Percentiles rank a stretch among this genome's conserved stretches.
Evolutionary conservation across 2,329 filamentous ascomycete species (phyloP).

Genomic region (Tolypocladium capitatum): DNA sequence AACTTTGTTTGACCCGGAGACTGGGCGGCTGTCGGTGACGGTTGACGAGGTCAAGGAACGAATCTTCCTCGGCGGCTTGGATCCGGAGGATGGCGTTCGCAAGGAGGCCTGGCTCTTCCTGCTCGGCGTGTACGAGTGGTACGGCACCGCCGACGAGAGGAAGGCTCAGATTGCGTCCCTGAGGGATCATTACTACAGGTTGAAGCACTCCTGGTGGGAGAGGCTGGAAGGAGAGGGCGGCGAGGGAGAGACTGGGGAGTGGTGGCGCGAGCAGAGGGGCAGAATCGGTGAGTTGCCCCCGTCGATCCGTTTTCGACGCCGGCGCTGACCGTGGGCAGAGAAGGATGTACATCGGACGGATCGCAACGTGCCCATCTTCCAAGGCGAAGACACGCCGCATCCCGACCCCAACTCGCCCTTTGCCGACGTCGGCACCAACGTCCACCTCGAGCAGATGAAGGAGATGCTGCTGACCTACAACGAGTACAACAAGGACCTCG

Average conservation of each 20-base stretch:
- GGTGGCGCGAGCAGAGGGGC: slow-evolving; percentile 90
- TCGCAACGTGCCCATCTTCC: slow-evolving; percentile 86
- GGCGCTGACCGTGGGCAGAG: slow-evolving; percentile 42
- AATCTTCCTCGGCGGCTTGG: slow-evolving; percentile 89
- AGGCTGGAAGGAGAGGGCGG: slow-evolving; percentile 71
- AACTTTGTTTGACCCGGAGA: slow-evolving; percentile 67
- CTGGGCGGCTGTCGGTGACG: slow-evolving; percentile 65
- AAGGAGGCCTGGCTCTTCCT: slow-evolving; percentile 97
- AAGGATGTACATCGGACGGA: slow-evolving; percentile 98
- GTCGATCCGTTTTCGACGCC: neutral
- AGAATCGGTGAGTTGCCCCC: slow-evolving; percentile 67
- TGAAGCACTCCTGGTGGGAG: slow-evolving; percentile 97
- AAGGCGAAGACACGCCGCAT: slow-evolving; percentile 90
- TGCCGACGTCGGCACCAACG: slow-evolving; percentile 83
- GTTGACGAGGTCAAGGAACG: slow-evolving; percentile 90
- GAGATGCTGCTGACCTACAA: slow-evolving; percentile 98
- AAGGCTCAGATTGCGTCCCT: slow-evolving; percentile 72
- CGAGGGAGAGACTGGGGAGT: slow-evolving; percentile 72
- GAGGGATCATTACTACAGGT: slow-evolving; percentile 81
- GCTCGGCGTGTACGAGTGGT: slow-evolving; percentile 85
- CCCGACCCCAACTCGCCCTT: slow-evolving; percentile 94
- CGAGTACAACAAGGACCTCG: slow-evolving; percentile 88
- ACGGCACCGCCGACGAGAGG: slow-evolving; percentile 75
- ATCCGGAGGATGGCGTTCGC: slow-evolving; percentile 77
- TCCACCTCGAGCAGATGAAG: slow-evolving; percentile 97